A percentile compares a stretch with the other conserved stretches of the same genome.
phyloP scores from a whole-genome alignment of 768 basidiomycete genomes.

The Mycena pura region DNA sequence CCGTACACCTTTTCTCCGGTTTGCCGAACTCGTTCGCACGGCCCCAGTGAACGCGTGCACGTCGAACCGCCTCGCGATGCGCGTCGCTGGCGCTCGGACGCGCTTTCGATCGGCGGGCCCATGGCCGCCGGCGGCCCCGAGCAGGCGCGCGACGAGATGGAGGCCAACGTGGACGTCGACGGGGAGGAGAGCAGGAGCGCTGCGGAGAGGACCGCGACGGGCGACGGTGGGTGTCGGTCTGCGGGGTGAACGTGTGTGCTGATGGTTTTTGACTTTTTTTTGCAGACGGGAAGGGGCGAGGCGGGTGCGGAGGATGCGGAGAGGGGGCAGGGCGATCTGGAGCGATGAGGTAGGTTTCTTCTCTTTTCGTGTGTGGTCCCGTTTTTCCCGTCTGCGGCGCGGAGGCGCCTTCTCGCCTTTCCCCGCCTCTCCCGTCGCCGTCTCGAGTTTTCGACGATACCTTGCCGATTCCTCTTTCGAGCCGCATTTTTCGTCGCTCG shows the following conservation, averaged over 20 bases:
- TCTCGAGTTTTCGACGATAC: too few relatives aligned
- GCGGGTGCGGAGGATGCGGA: not conserved
- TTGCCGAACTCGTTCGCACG: not conserved
- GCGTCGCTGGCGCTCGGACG: constrained; percentile 23
- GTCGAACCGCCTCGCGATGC: constrained; percentile 22
- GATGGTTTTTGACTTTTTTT: too few relatives aligned
- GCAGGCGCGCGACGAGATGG: not conserved
- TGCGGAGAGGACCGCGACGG: not conserved
- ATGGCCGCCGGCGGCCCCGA: not conserved
- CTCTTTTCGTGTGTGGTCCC: not conserved
- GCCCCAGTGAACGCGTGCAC: constrained; percentile 19
- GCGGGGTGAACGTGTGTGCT: too few relatives aligned
- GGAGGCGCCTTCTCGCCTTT: too few relatives aligned
- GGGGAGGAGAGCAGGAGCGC: not conserved
- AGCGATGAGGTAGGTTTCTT: constrained; percentile 17
- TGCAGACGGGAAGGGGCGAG: not conserved
- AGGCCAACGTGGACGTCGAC: not conserved
- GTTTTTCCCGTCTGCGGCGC: not conserved
- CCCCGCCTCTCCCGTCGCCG: too few relatives aligned
- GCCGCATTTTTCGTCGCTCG: not conserved
- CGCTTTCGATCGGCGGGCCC: not conserved
- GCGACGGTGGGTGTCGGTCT: too few relatives aligned
- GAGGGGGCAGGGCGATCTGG: constrained; percentile 19
- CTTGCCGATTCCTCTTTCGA: too few relatives aligned
- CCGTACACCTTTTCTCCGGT: not conserved